phyloP scores from a whole-genome alignment of 208 protist species.

The Novymonas esmeraldas region DNA sequence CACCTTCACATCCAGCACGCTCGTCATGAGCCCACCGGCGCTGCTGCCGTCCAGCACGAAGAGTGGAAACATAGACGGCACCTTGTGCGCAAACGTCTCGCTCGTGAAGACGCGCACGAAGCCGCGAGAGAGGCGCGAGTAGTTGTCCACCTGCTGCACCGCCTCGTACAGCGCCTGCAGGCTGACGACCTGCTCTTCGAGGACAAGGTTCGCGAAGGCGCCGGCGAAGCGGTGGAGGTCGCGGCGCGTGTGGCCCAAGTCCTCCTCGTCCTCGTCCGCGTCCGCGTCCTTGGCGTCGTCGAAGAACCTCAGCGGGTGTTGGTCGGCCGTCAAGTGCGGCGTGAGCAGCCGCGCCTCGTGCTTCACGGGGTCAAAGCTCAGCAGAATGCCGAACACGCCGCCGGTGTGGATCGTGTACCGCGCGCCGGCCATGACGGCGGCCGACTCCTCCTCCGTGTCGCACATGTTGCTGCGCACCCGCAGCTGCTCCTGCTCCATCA shows the following conservation, averaged over 20 bases:
- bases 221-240: constrained; percentile 32
- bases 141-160: constrained; percentile 58
- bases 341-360: constrained; percentile 66
- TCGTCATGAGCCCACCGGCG: constrained; percentile 72
- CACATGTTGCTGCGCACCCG: constrained; percentile 72
- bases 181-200: constrained; percentile 75
- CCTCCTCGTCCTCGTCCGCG: constrained; percentile 17
- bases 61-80: constrained; percentile 83
- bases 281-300: constrained; percentile 1
- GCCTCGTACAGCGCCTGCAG: constrained; percentile 86
- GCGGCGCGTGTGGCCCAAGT: not conserved
- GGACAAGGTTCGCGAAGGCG: constrained; percentile 46
- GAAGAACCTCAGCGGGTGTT: constrained; percentile 38
- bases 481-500: constrained; percentile 83
- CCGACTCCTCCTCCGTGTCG: constrained; percentile 74
- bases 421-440: constrained; percentile 34
- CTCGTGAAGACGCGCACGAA: constrained; percentile 87
- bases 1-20: constrained; percentile 73
- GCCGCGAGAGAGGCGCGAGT: constrained; percentile 75
- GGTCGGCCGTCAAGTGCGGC: constrained; percentile 58
- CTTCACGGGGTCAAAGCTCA: constrained; percentile 72
- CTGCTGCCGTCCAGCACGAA: constrained; percentile 85
- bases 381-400: constrained; percentile 76
- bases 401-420: constrained; percentile 51
- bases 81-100: constrained; percentile 43